Evolutionary conservation across 2,329 filamentous ascomycete species (phyloP).

Genomic region (Thielaviopsis musarum): DNA sequence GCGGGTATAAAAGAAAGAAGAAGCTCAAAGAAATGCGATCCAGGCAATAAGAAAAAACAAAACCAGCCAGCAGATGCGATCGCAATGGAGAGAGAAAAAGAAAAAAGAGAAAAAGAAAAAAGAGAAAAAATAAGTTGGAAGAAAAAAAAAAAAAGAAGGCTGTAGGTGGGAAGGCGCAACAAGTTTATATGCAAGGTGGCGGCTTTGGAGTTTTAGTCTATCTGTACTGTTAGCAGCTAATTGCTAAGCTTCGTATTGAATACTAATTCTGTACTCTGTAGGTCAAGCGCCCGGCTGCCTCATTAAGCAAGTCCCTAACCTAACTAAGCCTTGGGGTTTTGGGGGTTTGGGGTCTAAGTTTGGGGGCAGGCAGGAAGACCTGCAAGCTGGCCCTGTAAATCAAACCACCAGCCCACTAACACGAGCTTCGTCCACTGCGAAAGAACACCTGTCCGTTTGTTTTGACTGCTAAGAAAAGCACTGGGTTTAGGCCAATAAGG

Average conservation of each 20-base stretch:
- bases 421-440: not conserved
- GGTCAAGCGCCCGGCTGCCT: no score
- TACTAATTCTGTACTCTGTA: not conserved
- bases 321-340: no score
- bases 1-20: not conserved
- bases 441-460: constrained; percentile 4
- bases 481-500: no score
- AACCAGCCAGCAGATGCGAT: constrained; percentile 2
- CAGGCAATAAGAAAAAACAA: constrained; percentile 1
- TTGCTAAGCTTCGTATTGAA: not conserved
- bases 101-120: constrained; percentile 10
- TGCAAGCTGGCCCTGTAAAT: not conserved
- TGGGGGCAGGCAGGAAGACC: no score
- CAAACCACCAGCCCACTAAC: not conserved
- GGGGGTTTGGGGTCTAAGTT: no score
- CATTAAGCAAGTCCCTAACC: no score
- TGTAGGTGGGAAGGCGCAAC: not conserved
- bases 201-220: constrained; percentile 4
- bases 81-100: constrained; percentile 6
- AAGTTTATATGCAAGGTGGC: constrained; percentile 10
- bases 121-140: constrained; percentile 12
- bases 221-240: not conserved
- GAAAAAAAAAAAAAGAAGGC: constrained; percentile 12
- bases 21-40: constrained; percentile 8
- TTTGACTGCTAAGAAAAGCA: no score